Evolutionary conservation across 345 rosid species (phyloP), one percentile per base, ranked within the genome.

Genomic region (Eutrema heterophyllum): DNA sequence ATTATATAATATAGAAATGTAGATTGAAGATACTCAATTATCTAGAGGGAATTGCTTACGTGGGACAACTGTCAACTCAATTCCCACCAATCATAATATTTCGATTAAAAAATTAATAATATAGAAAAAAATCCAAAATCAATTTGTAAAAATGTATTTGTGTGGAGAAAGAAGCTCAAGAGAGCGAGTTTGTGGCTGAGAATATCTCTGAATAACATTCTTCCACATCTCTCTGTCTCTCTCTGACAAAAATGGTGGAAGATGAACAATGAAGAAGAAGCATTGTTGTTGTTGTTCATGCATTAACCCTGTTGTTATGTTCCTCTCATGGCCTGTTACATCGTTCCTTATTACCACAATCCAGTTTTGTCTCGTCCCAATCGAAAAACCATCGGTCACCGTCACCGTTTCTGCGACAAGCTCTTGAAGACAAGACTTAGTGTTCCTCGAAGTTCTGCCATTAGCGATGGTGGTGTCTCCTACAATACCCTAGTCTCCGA

Each of bases 311-410:
- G 75, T 57, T 64, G 85, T 81, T 82, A 77, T 82, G 89, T 78
- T 64, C 74, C 69, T 84, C 64, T 81, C 92, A 93, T 93, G 98
- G 98, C 96, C 84, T 77, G 82, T 77, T 80, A 73, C 82, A 83
- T 64, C 63, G 78, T 86, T 78, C 80, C 75, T 69, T 38, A 39
- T 55, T 54, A 62, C 71, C 10, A 24, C 66, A 67, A 78, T 78
- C 75, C 73, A 43, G 33, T 68, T 77, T 83, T 48, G 72, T 82
- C 62, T 83, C 87, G 12, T 78, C 79, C 16, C 76, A 78, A 8
- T 71, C 55, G 50, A 64, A 38, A 27, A 57, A 30, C 59, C 76
- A 33, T 74, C 24, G n/a, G 24, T 64, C 78, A 59, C 43, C 67
- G 3, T 40, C 33, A 48, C 12, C 51, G 60, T 45, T 53, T 68